phyloP scores from a whole-genome alignment of 108 stramenopile species.

The Skeletonema tropicum region DNA sequence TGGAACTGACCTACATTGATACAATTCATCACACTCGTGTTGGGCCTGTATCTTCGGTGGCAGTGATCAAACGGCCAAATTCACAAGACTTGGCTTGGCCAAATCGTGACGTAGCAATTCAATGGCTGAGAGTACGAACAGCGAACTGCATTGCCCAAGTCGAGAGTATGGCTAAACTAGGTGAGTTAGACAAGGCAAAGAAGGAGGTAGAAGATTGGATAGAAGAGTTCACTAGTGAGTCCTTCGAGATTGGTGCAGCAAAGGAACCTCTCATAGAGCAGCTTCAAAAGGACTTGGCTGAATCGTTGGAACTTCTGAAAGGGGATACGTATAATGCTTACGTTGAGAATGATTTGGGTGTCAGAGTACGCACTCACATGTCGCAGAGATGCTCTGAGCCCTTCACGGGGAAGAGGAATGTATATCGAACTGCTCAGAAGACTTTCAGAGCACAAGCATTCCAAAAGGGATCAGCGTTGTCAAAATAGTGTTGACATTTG shows the following conservation, averaged over 20 bases:
- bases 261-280: slow-evolving; percentile 28
- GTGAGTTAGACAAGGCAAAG: slow-evolving; percentile 36
- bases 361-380: slow-evolving; percentile 29
- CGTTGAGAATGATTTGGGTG: slow-evolving; percentile 39
- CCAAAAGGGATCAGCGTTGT: neutral
- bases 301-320: slow-evolving; percentile 34
- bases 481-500: neutral
- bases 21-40: slow-evolving; percentile 33
- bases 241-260: slow-evolving; percentile 33
- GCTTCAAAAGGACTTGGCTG: slow-evolving; percentile 17
- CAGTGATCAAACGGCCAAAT: slow-evolving; percentile 36
- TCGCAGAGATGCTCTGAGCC: slow-evolving; percentile 1
- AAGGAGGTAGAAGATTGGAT: slow-evolving; percentile 25
- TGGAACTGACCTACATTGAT: slow-evolving; percentile 37
- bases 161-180: slow-evolving; percentile 24
- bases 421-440: slow-evolving; percentile 2
- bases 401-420: neutral
- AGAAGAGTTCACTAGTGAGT: slow-evolving; percentile 26
- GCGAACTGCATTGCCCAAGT: slow-evolving; percentile 26
- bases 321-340: slow-evolving; percentile 27
- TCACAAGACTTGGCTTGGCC: slow-evolving; percentile 28
- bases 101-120: slow-evolving; percentile 39
- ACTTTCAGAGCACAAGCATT: slow-evolving; percentile 1
- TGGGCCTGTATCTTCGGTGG: slow-evolving; percentile 29
- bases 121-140: slow-evolving; percentile 47